These are phyloP conservation scores for Blastocystis hominis DNA, from an alignment of 352 stramenopile species.

Conservation along the genomic window DNA sequence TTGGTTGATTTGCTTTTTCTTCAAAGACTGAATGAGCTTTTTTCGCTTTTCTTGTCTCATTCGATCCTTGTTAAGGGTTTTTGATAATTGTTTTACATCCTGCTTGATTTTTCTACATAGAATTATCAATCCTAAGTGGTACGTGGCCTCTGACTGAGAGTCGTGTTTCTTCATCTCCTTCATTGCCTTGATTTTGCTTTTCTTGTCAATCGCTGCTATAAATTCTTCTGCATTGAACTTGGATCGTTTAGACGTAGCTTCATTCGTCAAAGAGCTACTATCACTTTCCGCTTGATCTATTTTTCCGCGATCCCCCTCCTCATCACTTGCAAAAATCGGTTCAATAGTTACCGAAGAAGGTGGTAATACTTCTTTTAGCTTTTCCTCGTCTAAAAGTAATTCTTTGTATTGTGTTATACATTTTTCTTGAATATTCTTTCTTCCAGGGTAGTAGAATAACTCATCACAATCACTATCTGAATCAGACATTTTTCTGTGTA, in stretches of 20 bases:
- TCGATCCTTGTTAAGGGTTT: neutral
- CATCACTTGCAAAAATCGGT: conserved; percentile 24
- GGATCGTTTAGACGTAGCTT: neutral
- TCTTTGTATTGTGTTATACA: neutral
- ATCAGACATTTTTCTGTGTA: neutral
- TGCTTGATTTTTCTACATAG: neutral
- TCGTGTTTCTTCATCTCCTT: no score
- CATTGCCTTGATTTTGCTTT: neutral
- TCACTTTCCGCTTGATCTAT: neutral
- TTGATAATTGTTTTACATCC: neutral
- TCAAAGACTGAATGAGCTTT: neutral
- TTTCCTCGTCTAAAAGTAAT: neutral
- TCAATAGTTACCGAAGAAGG: neutral
- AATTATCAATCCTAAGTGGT: no score
- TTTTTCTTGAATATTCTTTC: neutral
- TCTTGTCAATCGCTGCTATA: conserved; percentile 6
- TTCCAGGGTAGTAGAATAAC: neutral
- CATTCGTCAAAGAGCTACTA: neutral
- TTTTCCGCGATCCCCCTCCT: neutral
- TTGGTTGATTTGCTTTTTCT: neutral
- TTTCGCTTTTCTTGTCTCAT: neutral
- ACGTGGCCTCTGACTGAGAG: no score
- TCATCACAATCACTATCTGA: conserved; percentile 19
- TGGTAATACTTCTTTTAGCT: neutral
- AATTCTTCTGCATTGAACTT: neutral